A percentile compares a stretch with the other conserved stretches of the same genome.
Conservation (phyloP, 192 early-diverging fungal genomes). For the Backusella circina region DNA sequence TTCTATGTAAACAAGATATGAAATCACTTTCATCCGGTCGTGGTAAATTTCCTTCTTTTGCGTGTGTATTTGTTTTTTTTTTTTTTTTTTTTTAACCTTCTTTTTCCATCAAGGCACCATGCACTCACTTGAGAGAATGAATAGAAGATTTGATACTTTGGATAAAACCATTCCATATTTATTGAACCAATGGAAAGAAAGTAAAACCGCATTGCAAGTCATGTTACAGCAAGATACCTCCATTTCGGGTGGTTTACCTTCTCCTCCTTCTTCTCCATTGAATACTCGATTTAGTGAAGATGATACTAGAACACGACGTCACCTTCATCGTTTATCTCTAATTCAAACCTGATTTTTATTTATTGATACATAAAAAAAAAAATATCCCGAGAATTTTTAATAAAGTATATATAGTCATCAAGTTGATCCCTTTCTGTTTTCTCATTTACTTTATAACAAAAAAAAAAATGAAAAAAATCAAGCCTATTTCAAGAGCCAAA, state of each 20-base stretch:
- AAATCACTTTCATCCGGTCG: slow-evolving; percentile 17
- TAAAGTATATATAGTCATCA: not conserved
- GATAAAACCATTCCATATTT: slow-evolving; percentile 44
- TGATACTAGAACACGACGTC: not conserved
- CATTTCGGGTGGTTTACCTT: not conserved
- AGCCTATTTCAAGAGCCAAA: slow-evolving; percentile 4
- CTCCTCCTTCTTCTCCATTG: slow-evolving; percentile 23
- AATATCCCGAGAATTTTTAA: not conserved
- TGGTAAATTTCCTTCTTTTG: not conserved
- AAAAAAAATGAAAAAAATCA: not conserved
- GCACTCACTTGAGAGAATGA: slow-evolving; percentile 6
- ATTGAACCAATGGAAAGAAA: slow-evolving; percentile 46
- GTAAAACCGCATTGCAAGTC: slow-evolving; percentile 32
- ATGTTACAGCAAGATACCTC: slow-evolving; percentile 30
- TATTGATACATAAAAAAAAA: not conserved
- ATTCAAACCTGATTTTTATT: not conserved
- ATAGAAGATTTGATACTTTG: slow-evolving; percentile 25
- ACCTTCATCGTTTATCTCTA: not conserved
- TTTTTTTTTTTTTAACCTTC: too few relatives aligned
- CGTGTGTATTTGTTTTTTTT: not conserved
- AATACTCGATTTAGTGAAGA: not conserved
- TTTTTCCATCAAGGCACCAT: not conserved
- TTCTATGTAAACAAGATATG: slow-evolving; percentile 49
- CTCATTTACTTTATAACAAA: not conserved
- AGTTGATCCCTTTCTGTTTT: not conserved